A percentile compares a stretch with the other conserved stretches of the same genome.
phyloP scores from a whole-genome alignment of 129 eudicot species.

The Oenanthe sinensis region DNA sequence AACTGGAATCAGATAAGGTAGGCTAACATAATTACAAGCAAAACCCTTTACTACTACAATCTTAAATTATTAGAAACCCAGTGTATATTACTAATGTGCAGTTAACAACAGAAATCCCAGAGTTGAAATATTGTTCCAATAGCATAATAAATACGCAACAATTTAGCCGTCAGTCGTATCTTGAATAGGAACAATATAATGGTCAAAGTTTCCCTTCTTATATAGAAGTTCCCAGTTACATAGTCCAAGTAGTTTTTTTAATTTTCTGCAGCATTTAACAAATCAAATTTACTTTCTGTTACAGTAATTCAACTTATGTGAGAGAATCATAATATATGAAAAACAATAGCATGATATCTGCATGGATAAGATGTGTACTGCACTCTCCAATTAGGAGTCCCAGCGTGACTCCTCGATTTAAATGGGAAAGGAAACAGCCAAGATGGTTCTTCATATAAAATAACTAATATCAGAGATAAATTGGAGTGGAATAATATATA shows the following conservation, averaged over 20 bases:
- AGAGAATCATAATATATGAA: neutral
- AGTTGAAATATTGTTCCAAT: neutral
- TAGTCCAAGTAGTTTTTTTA: too few relatives aligned
- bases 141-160: neutral
- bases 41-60: neutral
- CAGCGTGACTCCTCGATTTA: neutral
- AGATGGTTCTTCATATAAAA: neutral
- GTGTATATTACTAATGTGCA: neutral
- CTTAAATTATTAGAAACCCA: neutral
- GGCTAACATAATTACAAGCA: conserved; percentile 6
- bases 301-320: neutral
- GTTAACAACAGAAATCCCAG: neutral
- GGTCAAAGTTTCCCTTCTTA: neutral
- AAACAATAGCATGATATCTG: neutral
- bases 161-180: neutral
- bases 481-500: too few relatives aligned
- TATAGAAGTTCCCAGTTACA: neutral
- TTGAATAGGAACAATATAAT: neutral
- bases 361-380: neutral
- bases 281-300: neutral
- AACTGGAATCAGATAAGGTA: conserved; percentile 6
- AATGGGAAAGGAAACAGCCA: neutral
- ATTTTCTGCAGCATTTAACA: neutral
- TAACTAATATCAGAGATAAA: too few relatives aligned
- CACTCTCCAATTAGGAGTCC: neutral